A percentile compares a stretch with the other conserved stretches of the same genome.
Conservation (phyloP, 768 basidiomycete genomes). For the Amanita phalloides region DNA sequence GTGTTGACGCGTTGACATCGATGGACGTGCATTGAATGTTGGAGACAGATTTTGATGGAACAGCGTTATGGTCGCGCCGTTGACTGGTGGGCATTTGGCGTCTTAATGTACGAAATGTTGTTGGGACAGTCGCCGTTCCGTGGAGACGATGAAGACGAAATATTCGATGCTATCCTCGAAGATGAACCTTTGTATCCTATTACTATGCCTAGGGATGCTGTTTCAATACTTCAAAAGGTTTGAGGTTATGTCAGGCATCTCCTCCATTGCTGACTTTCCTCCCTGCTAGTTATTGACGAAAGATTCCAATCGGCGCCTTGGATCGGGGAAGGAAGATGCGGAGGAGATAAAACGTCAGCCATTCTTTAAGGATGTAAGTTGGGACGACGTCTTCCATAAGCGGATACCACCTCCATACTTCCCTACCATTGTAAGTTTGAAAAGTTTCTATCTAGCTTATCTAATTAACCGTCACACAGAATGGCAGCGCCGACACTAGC, state of each 20-base stretch:
- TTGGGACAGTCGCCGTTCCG: constrained; percentile 98
- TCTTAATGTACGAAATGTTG: constrained; percentile 97
- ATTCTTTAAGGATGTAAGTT: constrained; percentile 98
- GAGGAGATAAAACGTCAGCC: constrained; percentile 96
- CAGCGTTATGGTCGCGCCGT: constrained; percentile 98
- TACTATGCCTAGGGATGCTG: constrained; percentile 97
- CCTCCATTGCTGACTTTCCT: neutral
- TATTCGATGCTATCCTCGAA: constrained; percentile 97
- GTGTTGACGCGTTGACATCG: constrained; percentile 9
- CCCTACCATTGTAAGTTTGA: constrained; percentile 78
- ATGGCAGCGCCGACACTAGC: constrained; percentile 77
- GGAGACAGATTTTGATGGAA: constrained; percentile 83
- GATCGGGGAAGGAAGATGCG: constrained; percentile 86
- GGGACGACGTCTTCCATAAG: constrained; percentile 95
- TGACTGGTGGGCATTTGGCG: constrained; percentile 99
- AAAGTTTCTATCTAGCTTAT: neutral
- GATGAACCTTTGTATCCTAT: constrained; percentile 98
- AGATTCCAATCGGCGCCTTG: constrained; percentile 84
- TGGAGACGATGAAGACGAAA: constrained; percentile 99
- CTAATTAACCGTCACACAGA: constrained; percentile 28
- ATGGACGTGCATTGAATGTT: constrained; percentile 5
- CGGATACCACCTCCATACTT: constrained; percentile 96
- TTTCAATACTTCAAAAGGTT: constrained; percentile 92
- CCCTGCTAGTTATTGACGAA: constrained; percentile 71
- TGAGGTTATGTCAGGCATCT: constrained; percentile 1